A percentile compares a stretch with the other conserved stretches of the same genome.
phyloP scores from a whole-genome alignment of 1,139 yeast genomes.

The Kodamaea sp. region DNA sequence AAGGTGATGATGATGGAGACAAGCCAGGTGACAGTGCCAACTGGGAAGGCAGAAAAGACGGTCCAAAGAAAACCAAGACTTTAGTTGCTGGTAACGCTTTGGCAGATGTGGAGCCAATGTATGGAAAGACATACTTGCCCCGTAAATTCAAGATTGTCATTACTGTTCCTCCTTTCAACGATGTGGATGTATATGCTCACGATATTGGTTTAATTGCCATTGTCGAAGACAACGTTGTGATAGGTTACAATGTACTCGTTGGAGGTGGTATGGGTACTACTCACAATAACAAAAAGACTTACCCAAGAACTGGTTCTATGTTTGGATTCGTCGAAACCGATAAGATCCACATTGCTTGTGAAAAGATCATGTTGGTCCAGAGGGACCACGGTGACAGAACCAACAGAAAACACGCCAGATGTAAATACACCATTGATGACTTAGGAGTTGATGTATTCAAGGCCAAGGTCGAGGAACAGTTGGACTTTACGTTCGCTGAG shows the following conservation, averaged over 20 bases:
- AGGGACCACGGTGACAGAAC: constrained; percentile 94
- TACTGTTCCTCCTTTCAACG: constrained; percentile 95
- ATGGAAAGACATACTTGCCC: constrained; percentile 86
- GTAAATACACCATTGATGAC: constrained; percentile 94
- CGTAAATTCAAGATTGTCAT: constrained; percentile 95
- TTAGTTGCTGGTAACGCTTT: constrained; percentile 85
- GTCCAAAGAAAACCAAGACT: constrained; percentile 80
- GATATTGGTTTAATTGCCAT: constrained; percentile 93
- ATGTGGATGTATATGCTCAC: constrained; percentile 94
- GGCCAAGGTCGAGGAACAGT: constrained; percentile 75
- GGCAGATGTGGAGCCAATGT: constrained; percentile 82
- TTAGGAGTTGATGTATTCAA: constrained; percentile 84
- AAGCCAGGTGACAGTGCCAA: constrained; percentile 63
- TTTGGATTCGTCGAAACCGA: constrained; percentile 75
- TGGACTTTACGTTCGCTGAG: constrained; percentile 74
- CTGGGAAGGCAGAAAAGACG: constrained; percentile 75
- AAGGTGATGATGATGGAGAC: constrained; percentile 80
- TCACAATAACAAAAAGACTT: constrained; percentile 94
- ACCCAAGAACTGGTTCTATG: constrained; percentile 90
- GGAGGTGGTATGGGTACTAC: constrained; percentile 99
- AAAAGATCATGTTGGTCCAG: constrained; percentile 90
- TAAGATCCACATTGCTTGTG: constrained; percentile 76
- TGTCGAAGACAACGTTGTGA: constrained; percentile 62
- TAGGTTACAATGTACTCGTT: constrained; percentile 84
- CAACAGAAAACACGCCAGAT: constrained; percentile 96